Evolutionary conservation across 73 alveolate genomes (phyloP).

Genomic region (Breviolum minutum): DNA sequence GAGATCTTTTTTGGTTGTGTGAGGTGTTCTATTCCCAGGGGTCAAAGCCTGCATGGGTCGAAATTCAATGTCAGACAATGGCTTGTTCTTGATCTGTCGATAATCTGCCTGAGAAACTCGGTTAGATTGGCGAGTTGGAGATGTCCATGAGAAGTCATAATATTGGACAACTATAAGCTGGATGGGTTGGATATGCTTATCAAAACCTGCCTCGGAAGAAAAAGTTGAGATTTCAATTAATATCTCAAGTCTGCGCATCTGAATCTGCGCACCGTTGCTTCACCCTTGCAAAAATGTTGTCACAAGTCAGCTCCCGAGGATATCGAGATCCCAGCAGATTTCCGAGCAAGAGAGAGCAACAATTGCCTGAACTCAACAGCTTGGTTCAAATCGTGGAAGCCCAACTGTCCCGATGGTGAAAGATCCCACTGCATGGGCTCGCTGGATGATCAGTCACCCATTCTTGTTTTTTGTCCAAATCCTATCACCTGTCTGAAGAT

Average conservation of each 20-base stretch:
- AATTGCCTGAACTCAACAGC: slow-evolving; percentile 16
- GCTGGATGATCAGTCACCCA: too few species aligned
- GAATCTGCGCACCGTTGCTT: too few species aligned
- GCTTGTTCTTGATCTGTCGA: slow-evolving; percentile 89
- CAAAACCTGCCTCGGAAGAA: too few species aligned
- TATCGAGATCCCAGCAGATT: slow-evolving; percentile 5
- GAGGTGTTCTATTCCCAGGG: background rate
- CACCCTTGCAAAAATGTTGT: too few species aligned
- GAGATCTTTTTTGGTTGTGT: background rate
- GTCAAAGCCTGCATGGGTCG: slow-evolving; percentile 74
- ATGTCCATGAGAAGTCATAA: background rate
- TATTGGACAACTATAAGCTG: background rate
- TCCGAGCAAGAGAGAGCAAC: slow-evolving; percentile 50
- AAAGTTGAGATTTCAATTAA: too few species aligned
- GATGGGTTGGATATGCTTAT: background rate
- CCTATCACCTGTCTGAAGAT: too few species aligned
- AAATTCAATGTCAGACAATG: slow-evolving; percentile 69
- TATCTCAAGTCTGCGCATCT: too few species aligned
- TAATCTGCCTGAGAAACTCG: slow-evolving; percentile 19
- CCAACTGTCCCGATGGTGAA: too few species aligned
- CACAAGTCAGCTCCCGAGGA: too few species aligned
- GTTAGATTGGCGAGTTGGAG: background rate
- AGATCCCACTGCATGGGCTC: too few species aligned
- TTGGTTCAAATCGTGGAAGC: too few species aligned
- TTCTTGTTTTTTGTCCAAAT: too few species aligned